Percentiles rank a stretch among this genome's conserved stretches.
Conservation (phyloP, 257 asterid genomes). For the Nicotiana noctiflora region DNA sequence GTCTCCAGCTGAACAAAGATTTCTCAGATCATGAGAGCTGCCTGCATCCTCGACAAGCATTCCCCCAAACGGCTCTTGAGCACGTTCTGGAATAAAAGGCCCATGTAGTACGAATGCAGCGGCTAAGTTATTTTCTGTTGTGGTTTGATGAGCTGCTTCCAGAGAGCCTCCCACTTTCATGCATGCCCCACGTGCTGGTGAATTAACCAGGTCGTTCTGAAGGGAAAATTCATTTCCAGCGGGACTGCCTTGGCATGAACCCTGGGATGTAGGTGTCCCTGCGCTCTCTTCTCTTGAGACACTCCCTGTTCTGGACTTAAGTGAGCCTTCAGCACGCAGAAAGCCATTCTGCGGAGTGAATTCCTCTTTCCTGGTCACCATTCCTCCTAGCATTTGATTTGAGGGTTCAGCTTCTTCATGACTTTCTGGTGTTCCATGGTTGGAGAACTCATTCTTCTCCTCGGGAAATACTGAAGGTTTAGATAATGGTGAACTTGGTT, state of each 20-base stretch:
- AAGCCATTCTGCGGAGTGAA: slow-evolving; percentile 6
- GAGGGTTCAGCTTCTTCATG: slow-evolving; percentile 32
- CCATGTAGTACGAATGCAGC: slow-evolving; percentile 34
- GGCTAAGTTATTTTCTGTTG: slow-evolving; percentile 34
- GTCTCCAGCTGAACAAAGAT: slow-evolving; percentile 50
- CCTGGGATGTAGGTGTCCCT: slow-evolving; percentile 74
- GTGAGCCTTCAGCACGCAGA: slow-evolving; percentile 31
- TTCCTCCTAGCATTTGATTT: slow-evolving; percentile 27
- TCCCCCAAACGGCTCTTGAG: slow-evolving; percentile 41
- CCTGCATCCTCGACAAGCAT: slow-evolving; percentile 72
- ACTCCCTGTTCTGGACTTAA: slow-evolving; percentile 48
- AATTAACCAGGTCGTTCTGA: slow-evolving; percentile 34
- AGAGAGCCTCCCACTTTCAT: slow-evolving; percentile 22
- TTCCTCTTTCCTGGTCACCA: slow-evolving; percentile 21
- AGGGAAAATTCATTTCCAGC: slow-evolving; percentile 41
- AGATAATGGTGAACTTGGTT: slow-evolving; percentile 33
- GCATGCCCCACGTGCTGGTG: slow-evolving; percentile 31
- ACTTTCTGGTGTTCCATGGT: slow-evolving; percentile 18
- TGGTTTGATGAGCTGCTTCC: slow-evolving; percentile 27
- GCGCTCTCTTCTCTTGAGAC: slow-evolving; percentile 74
- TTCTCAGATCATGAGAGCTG: slow-evolving; percentile 69
- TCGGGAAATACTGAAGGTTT: slow-evolving; percentile 44
- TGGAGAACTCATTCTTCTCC: slow-evolving; percentile 30
- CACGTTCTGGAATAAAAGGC: slow-evolving; percentile 22
- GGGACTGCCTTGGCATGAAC: slow-evolving; percentile 63